A percentile compares a stretch with the other conserved stretches of the same genome.
Conservation (phyloP, 2,329 filamentous ascomycete genomes). For the Leptographium radiaticola region DNA sequence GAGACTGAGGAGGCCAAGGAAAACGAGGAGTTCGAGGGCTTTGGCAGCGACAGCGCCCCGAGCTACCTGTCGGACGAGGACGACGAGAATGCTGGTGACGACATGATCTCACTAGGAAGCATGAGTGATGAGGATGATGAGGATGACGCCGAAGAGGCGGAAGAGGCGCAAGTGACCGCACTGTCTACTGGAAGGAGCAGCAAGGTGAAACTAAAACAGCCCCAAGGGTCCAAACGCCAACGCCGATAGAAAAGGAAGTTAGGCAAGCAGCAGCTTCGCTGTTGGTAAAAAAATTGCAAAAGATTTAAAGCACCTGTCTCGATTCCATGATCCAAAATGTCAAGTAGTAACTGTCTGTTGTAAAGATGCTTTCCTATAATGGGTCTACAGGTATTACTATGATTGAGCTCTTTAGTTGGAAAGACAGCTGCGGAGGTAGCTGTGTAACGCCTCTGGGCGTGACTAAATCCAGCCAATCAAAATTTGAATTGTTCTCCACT, state of each 20-base stretch:
- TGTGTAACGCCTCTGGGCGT: no score
- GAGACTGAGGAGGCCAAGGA: conserved; percentile 29
- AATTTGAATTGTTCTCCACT: not conserved
- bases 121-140: conserved; percentile 11
- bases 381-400: not conserved
- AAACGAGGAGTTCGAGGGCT: conserved; percentile 35
- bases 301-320: not conserved
- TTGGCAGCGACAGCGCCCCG: conserved; percentile 29
- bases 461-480: not conserved
- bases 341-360: not conserved
- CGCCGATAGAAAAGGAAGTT: conserved; percentile 1
- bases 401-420: no score
- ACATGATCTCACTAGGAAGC: conserved; percentile 12
- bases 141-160: not conserved
- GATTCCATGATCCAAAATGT: not conserved
- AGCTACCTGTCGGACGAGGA: conserved; percentile 11
- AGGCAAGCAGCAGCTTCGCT: not conserved
- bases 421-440: no score
- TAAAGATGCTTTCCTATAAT: no score
- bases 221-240: not conserved
- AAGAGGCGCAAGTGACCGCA: not conserved
- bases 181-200: not conserved
- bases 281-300: conserved; percentile 1
- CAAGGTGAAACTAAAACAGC: not conserved
- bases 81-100: conserved; percentile 5